Evolutionary conservation across 345 rosid genomes (phyloP), one percentile per base, ranked within the genome.

Genomic region (Camelina sativa): DNA sequence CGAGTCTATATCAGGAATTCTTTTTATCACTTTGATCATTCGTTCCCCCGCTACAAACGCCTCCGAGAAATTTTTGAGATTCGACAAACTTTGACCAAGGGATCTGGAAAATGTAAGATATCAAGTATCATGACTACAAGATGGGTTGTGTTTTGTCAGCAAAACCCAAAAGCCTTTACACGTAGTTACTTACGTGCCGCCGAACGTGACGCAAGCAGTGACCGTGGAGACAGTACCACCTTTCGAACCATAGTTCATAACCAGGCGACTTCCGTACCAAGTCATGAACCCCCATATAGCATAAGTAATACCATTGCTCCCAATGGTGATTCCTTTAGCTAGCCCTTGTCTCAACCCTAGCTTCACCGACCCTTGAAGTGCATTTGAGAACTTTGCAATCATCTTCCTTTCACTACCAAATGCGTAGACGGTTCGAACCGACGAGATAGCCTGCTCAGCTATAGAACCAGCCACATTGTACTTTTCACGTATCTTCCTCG

Each of bases 181-280:
- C 8, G 40, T 57, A 65, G 12, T 17, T 25, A 65, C 87, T 86
- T 85, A 93, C 98, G 80, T 79, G 81, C 96, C 98, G 53, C 98
- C 98, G 48, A 80, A 91, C 71, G 86, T 86, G 35, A 94, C 85
- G 19, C 92, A 89, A 80, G 87, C 79, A 78, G 84, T 87, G 3
- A 94, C 96, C 0, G 92, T 84, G 79, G 82, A 93, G 6, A 96
- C 85, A 65, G 86, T 89, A 54, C 98, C 98, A 34, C 98, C 98
- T 76, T 93, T 90, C 7, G 88, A 87, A 74, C 84, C 86, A 22
- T 94, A 92, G 47, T 88, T 81, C 86, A 96, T 82, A 77, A 93
- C 89, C 77, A 93, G 85, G 76, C 85, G 92, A 66, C 98, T 94
- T 6, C 96, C 98, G n/a, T 91, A 93, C 98, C 98, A 93, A 80